These are phyloP conservation scores for Sporothrix luriei DNA, from an alignment of 2,329 filamentous ascomycete genomes.

Conservation along the genomic window DNA sequence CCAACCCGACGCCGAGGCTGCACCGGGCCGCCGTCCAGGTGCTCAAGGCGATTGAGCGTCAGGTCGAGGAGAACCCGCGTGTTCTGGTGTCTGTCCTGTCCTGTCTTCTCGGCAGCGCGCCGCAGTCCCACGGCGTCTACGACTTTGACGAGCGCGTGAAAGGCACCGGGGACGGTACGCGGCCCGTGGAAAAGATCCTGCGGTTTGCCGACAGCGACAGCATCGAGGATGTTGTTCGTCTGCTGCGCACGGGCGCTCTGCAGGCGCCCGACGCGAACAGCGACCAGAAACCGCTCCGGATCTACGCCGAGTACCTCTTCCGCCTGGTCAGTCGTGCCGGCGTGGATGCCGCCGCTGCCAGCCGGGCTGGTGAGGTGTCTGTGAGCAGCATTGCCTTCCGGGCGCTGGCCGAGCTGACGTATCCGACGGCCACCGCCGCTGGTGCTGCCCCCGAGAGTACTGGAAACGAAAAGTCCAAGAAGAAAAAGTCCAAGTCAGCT, in stretches of 20 bases:
- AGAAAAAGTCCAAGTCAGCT: conserved; percentile 13
- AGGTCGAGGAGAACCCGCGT: conserved; percentile 62
- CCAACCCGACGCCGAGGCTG: conserved; percentile 74
- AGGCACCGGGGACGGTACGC: conserved; percentile 52
- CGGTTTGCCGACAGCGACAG: conserved; percentile 60
- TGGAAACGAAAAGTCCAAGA: conserved; percentile 15
- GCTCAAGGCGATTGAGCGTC: conserved; percentile 68
- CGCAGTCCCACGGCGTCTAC: conserved; percentile 63
- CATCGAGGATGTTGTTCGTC: conserved; percentile 55
- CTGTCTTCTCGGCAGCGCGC: conserved; percentile 61
- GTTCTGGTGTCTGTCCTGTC: conserved; percentile 64
- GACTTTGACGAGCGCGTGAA: conserved; percentile 87
- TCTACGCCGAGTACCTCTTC: conserved; percentile 58
- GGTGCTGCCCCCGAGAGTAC: not conserved
- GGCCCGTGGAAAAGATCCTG: conserved; percentile 76
- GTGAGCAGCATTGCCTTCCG: conserved; percentile 51
- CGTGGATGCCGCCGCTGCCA: conserved; percentile 39
- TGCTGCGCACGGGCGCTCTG: conserved; percentile 48
- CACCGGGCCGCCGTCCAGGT: conserved; percentile 77
- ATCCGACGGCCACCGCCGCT: conserved; percentile 48
- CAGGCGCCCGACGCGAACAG: conserved; percentile 44
- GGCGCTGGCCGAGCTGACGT: conserved; percentile 59
- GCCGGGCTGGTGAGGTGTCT: conserved; percentile 43
- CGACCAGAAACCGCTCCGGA: conserved; percentile 50
- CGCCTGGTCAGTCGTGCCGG: conserved; percentile 51